Percentiles rank a stretch among this genome's conserved stretches.
phyloP scores from a whole-genome alignment of 495 filamentous ascomycete species.

The Tuber calosporum region DNA sequence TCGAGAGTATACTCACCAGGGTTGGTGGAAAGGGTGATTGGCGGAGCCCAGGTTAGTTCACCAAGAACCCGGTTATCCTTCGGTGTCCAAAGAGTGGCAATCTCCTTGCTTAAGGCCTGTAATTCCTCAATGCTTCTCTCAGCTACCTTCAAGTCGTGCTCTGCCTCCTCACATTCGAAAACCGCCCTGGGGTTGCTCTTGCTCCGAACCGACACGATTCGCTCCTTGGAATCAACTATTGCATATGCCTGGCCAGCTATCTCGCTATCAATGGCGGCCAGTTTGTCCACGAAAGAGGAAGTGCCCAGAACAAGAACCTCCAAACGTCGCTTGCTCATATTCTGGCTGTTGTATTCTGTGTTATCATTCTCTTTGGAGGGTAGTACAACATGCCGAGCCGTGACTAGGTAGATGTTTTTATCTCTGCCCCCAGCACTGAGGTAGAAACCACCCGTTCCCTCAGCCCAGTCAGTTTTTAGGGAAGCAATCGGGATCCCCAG shows the following conservation, averaged over 20 bases:
- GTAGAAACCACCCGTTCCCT: neutral
- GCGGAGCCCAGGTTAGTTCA: neutral
- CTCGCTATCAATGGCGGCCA: neutral
- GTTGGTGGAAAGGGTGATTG: neutral
- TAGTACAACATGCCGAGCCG: neutral
- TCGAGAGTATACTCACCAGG: neutral
- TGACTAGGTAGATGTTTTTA: neutral
- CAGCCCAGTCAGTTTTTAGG: neutral
- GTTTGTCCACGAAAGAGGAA: rapidly evolving
- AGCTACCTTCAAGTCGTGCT: neutral
- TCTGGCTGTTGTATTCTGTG: neutral
- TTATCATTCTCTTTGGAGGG: rapidly evolving
- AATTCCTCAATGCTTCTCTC: neutral
- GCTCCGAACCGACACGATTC: rapidly evolving
- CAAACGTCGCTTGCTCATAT: neutral
- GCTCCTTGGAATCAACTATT: neutral
- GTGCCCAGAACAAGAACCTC: neutral
- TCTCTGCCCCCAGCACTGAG: neutral
- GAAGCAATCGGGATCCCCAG: neutral
- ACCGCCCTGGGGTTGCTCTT: neutral
- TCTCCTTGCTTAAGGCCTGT: neutral
- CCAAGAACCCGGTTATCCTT: neutral
- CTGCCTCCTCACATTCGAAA: rapidly evolving
- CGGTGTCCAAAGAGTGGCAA: rapidly evolving
- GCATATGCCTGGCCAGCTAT: neutral